Percentiles rank a stretch among this genome's conserved stretches.
phyloP scores from a whole-genome alignment of 169 alveolate genomes.

The Cyclospora cayetanensis region DNA sequence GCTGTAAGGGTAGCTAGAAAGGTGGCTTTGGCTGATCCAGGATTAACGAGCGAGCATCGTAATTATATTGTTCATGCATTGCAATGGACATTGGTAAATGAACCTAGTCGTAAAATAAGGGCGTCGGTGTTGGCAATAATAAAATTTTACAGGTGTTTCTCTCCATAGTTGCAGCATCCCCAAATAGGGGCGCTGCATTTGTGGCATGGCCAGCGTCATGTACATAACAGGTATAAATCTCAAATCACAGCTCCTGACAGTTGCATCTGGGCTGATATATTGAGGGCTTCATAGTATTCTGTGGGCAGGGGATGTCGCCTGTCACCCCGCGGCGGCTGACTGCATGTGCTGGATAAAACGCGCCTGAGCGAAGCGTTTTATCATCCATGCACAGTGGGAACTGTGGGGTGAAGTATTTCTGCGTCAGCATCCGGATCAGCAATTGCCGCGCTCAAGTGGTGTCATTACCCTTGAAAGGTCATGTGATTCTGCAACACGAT shows the following conservation, averaged over 20 bases:
- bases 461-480: not conserved
- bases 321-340: not conserved
- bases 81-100: too few relatives aligned
- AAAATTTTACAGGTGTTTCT: too few relatives aligned
- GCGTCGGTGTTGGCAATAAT: too few relatives aligned
- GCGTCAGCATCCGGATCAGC: conserved; percentile 67
- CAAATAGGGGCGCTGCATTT: too few relatives aligned
- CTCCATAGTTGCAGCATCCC: too few relatives aligned
- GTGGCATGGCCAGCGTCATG: too few relatives aligned
- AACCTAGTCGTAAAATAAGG: too few relatives aligned
- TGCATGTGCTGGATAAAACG: conserved; percentile 28
- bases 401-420: conserved; percentile 55
- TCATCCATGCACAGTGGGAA: conserved; percentile 66
- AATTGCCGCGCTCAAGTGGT: not conserved
- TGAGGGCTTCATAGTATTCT: conserved; percentile 59
- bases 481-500: not conserved
- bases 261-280: conserved; percentile 58
- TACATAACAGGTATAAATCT: too few relatives aligned
- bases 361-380: conserved; percentile 69
- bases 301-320: conserved; percentile 40
- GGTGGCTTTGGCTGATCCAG: too few relatives aligned
- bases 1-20: too few relatives aligned
- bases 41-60: too few relatives aligned
- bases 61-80: too few relatives aligned
- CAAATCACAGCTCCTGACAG: conserved; percentile 49